These are phyloP conservation scores for Fusarium denticulatum DNA, from an alignment of 2,329 filamentous ascomycete genomes.

Conservation along the genomic window DNA sequence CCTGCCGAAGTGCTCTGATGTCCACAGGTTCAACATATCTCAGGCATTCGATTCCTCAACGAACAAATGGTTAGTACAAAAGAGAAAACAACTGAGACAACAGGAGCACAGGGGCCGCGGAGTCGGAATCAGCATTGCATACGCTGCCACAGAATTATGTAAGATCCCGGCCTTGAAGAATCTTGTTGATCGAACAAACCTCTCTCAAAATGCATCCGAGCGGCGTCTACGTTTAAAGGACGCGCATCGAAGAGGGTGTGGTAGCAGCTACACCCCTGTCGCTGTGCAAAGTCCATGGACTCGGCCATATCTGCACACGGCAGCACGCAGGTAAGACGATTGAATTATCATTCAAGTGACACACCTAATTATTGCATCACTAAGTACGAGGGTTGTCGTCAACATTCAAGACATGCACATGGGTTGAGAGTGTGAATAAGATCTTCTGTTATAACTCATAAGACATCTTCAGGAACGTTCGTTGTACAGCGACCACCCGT, in stretches of 20 bases:
- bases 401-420: neutral
- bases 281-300: neutral
- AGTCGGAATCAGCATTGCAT: conserved; percentile 22
- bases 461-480: conserved; percentile 11
- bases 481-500: conserved; percentile 2
- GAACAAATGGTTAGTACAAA: neutral
- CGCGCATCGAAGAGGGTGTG: conserved; percentile 22
- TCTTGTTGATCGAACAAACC: conserved; percentile 24
- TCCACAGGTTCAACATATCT: neutral
- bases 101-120: conserved; percentile 19
- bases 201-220: conserved; percentile 22
- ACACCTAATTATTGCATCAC: neutral
- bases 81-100: conserved; percentile 34
- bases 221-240: conserved; percentile 17
- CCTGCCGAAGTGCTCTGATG: neutral
- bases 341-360: neutral
- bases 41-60: neutral
- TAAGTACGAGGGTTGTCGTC: neutral
- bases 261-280: neutral
- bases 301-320: neutral
- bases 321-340: neutral
- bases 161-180: conserved; percentile 30
- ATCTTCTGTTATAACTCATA: neutral
- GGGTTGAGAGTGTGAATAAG: neutral
- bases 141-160: conserved; percentile 9